phyloP scores from a whole-genome alignment of 2,329 filamentous ascomycete genomes.

The Macroventuria anomochaeta region DNA sequence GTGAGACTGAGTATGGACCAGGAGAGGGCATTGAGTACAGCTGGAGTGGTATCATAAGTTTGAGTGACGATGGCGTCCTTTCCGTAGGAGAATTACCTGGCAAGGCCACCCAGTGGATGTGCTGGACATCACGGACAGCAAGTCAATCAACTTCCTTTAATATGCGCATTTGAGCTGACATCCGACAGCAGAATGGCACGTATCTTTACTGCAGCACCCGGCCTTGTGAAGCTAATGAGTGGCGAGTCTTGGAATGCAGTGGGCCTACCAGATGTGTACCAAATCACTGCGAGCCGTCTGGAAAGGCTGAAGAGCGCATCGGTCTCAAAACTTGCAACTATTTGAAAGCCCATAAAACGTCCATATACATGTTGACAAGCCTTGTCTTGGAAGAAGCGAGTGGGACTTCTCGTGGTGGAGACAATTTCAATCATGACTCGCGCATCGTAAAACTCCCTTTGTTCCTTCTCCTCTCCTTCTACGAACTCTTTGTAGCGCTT shows the following conservation, averaged over 20 bases:
- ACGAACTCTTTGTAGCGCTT: not conserved
- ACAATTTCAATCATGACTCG: not conserved
- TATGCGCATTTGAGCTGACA: conserved; percentile 5
- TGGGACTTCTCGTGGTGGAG: not conserved
- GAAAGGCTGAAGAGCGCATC: conserved; percentile 9
- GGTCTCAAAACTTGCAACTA: conserved; percentile 10
- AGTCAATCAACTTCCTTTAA: conserved; percentile 2
- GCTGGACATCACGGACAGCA: conserved; percentile 40
- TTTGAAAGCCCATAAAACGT: conserved; percentile 3
- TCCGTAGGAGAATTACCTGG: conserved; percentile 34
- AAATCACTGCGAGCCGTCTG: conserved; percentile 28
- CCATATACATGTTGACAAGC: not conserved
- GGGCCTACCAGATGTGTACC: conserved; percentile 33
- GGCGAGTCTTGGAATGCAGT: conserved; percentile 26
- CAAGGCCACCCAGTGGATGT: conserved; percentile 35
- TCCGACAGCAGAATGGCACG: conserved; percentile 34
- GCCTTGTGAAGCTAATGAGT: conserved; percentile 34
- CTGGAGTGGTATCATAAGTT: conserved; percentile 39
- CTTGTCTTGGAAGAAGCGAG: no score
- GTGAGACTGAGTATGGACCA: conserved; percentile 30
- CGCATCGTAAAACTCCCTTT: not conserved
- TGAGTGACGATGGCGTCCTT: conserved; percentile 36
- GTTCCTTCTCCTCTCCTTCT: not conserved
- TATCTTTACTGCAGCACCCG: conserved; percentile 38
- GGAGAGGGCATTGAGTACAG: conserved; percentile 40